Evolutionary conservation across 2,329 filamentous ascomycete genomes (phyloP), one percentile per base, ranked within the genome.

Genomic region (Colletotrichum echinochloae): DNA sequence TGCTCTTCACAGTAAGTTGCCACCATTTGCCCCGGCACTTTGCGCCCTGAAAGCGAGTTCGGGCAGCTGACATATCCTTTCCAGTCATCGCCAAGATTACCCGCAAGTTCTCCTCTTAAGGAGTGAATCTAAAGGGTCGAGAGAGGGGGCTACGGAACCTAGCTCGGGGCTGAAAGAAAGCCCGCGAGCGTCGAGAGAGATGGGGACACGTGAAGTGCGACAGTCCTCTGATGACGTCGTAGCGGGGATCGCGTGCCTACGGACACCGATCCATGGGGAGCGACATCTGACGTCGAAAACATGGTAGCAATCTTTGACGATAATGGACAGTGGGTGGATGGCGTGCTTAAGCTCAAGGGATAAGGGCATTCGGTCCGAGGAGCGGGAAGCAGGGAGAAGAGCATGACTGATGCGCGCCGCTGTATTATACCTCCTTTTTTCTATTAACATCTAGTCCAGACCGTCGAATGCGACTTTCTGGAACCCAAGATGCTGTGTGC

Each of bases 31-130:
- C 49, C 54, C 12, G 23, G 11, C 30, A 33, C 35, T 23, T 23
- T 16, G 7, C 33, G 26, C 39, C 41, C 12, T 51, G 14, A 1
- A n/a, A 6, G 6, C 28, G 7, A 48, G 37, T n/a, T 20, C 44
- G 46, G 55, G 51, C 28, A 9, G 28, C 52, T 69, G 52, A 75
- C 76, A 65, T 23, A 9, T 26, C 5, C 1, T n/a, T 1, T 23
- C 12, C 74, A 98, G 95, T 98, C 81, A 96, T 98, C 81, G 95
- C 95, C 82, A 98, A 98, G 88, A 85, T 98, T 79, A 97, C 94
- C 77, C 92, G 94, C 84, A 92, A 92, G 83, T 97, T 97, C 88
- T 90, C 89, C 66, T 88, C 86, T 85, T 89, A 88, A 81, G 79
- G 88, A 81, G 79, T 44, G 39, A 46, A 48, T 51, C 18, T 30